Conservation (phyloP, 805 yeast species). For the Yarrowia porcina region DNA sequence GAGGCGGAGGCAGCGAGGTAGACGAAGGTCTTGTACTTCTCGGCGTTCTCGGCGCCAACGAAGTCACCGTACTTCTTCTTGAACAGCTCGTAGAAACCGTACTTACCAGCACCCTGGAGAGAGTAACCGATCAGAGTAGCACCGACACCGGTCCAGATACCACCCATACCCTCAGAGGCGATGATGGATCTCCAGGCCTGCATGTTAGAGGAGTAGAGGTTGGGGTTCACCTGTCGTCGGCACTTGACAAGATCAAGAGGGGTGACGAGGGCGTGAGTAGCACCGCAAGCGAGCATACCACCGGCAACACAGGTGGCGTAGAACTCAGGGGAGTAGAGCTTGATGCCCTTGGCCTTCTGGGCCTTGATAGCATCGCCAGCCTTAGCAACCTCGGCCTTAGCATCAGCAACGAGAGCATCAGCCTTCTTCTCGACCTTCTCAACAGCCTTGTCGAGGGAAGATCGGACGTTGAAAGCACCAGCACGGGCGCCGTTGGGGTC, state of each 20-base stretch:
- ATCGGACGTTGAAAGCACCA: constrained; percentile 36
- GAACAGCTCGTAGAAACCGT: constrained; percentile 80
- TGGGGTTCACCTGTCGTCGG: constrained; percentile 71
- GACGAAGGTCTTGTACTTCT: constrained; percentile 58
- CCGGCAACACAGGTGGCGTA: constrained; percentile 73
- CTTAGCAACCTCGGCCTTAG: constrained; percentile 39
- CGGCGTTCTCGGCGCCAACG: constrained; percentile 53
- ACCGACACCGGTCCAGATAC: constrained; percentile 70
- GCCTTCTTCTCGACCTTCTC: constrained; percentile 35
- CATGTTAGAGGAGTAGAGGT: constrained; percentile 59
- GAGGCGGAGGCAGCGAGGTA: constrained; percentile 73
- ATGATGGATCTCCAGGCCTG: constrained; percentile 69
- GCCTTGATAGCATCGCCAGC: constrained; percentile 35
- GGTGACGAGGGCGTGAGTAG: constrained; percentile 77
- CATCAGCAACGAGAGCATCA: constrained; percentile 33
- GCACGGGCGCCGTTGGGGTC: constrained; percentile 38
- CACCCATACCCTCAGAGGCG: constrained; percentile 58
- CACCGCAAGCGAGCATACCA: constrained; percentile 46
- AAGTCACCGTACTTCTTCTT: constrained; percentile 60
- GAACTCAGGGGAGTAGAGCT: constrained; percentile 59
- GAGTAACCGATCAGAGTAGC: constrained; percentile 83
- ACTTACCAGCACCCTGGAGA: constrained; percentile 84
- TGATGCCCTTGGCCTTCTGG: constrained; percentile 32
- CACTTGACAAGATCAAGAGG: constrained; percentile 83
- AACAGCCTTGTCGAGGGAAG: constrained; percentile 34